Base-by-base conservation (phyloP, 2,329 filamentous ascomycete species). In the Exutisphaerella laricina region DNA sequence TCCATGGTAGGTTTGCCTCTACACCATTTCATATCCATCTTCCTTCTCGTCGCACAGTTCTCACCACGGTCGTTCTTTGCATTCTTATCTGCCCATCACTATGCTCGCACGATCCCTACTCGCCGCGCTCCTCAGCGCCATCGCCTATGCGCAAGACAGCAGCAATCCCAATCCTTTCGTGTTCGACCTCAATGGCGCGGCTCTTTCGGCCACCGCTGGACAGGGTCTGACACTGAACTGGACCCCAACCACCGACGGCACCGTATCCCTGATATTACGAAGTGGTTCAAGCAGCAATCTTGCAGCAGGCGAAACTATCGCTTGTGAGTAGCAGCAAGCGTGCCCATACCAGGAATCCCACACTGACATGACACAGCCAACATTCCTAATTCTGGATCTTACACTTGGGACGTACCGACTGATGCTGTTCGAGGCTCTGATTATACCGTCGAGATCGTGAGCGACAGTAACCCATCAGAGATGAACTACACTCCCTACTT, bases 401-500 rank as follows among this genome's bases (percentile, higher is more conserved):
- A 66, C 63, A 69, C 66, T 43, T 76, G 74, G 67, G 61, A 59
- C 23, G 66, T 72, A 4, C 65, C 69, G 16, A 43, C 58, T 36
- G 53, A 62, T 44, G 59, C 71, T 43, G 62, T 63, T 33, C 62
- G 66, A 39, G 66, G 69, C 51, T 60, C 61, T 28, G 66, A 71
- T 58, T 78, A 77, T 66, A 71, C 72, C 44, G 62, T 78, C 49
- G 65, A 75, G 57, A 78, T 78, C 55, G 61, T 74, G 56, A 62
- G 66, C 51, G 73, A 74, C 52, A 50, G 51, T 5, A 55, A 77
- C 61, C 36, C 63, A 6, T 46, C 39, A 36, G 56, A 68, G 47
- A 64, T 62, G 59, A 78, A 78, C 68, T 78, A 72, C 67, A 70
- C 69, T 25, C 69, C 71, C 5, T 67, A 66, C 47, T 78, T 78